Evolutionary conservation across 2,329 filamentous ascomycete genomes (phyloP), one percentile per base, ranked within the genome.

Genomic region (Phialocephala subalpina): DNA sequence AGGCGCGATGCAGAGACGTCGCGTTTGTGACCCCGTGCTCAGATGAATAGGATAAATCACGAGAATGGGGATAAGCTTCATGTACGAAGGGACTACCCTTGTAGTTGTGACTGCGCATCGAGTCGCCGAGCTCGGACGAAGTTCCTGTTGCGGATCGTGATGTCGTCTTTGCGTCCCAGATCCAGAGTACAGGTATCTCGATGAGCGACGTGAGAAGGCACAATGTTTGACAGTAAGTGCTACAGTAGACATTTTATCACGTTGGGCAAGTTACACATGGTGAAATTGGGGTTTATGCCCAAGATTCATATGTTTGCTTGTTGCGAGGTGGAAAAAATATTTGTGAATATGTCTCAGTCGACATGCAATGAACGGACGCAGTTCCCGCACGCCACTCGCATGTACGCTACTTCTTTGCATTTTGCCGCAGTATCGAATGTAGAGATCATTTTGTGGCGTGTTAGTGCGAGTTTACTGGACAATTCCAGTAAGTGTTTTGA

Each of bases 61-160:
- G n/a, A n/a, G n/a, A n/a, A n/a, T n/a, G n/a, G n/a, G n/a, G n/a
- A n/a, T n/a, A n/a, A n/a, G n/a, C n/a, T n/a, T n/a, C n/a, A n/a
- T n/a, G n/a, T n/a, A n/a, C n/a, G n/a, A n/a, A n/a, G n/a, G n/a
- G n/a, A n/a, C n/a, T n/a, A n/a, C n/a, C n/a, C n/a, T n/a, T n/a
- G n/a, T n/a, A n/a, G n/a, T n/a, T n/a, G n/a, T n/a, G 35, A 49
- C 18, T 22, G n/a, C 9, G 29, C 4, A 9, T 33, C 29, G 29
- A 38, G 36, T n/a, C 25, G 55, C 61, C 61, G 61, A 63, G 40
- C 58, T 56, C 61, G 61, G 55, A 58, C 35, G 57, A 58, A 18
- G 47, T 58, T 60, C n/a, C 8, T 60, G 58, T 49, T 49, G 45
- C 18, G 7, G 47, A 25, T 27, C 40, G 40, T 16, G 40, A 42